Evolutionary conservation across 2,329 filamentous ascomycete genomes (phyloP), one percentile per base, ranked within the genome.

Genomic region (Colletotrichum falcatum): DNA sequence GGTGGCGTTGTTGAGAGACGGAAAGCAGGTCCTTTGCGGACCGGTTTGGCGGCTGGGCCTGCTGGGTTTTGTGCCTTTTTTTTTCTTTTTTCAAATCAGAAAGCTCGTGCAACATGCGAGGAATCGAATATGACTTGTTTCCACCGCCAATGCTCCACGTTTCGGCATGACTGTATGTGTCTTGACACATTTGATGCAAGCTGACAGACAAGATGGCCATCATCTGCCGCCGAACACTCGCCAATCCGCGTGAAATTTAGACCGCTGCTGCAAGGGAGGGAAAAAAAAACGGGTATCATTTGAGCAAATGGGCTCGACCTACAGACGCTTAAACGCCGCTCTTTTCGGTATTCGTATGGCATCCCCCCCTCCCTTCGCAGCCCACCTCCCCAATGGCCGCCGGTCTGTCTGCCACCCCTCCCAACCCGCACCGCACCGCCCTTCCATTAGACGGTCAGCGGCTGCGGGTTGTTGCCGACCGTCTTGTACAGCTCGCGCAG

Each of bases 401-500:
- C 23, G 18, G 8, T 14, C 14, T 2, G 11, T 2, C 2, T 18
- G 37, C 14, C 16, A 2, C 26, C 37, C 14, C 3, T 4, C 14
- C 5, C 37, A 5, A 18, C 37, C 7, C n/a, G n/a, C n/a, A n/a
- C n/a, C n/a, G n/a, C 39, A 42, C 39, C 16, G 12, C 16, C 39
- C 3, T 20, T 49, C 48, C n/a, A n/a, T n/a, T n/a, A 72, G 30
- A 61, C 46, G 20, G 68, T 28, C 64, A 71, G 16, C 0, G 77
- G 76, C 65, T 82, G 81, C 20, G 81, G 81, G 61, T 88, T 87
- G 72, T 91, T 91, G 1, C 89, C 88, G 0, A 91, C 87, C 2
- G 85, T 87, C 79, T 90, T 90, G 79, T 91, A 91, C 60, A 90
- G 79, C 65, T 91, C 89, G 55, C 89, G 82, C 74, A 91, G 81